Evolutionary conservation across 2,329 filamentous ascomycete genomes (phyloP), one percentile per base, ranked within the genome.

Genomic region (Colletotrichum kahawae): DNA sequence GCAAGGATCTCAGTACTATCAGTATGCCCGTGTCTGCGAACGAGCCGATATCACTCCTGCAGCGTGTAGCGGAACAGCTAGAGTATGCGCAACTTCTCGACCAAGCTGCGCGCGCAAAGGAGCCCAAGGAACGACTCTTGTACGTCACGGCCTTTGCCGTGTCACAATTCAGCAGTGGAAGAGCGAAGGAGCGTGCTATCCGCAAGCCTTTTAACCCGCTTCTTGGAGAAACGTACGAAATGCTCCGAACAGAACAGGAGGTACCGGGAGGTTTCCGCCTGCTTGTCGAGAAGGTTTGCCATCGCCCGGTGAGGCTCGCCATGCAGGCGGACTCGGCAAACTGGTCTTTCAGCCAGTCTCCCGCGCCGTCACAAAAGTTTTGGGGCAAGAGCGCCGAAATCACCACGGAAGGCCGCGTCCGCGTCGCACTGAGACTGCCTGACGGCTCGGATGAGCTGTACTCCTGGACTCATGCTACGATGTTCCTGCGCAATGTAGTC

Each of bases 171-270:
- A 97, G 95, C 74, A 93, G 91, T 80, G 91, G 90, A 60, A 92
- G 97, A 34, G 93, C 95, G 77, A 97, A 95, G 81, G 97, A 99
- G 83, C 94, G 97, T 54, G 93, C 96, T 4, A 95, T 97, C 75
- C 94, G 97, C 78, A 99, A 99, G 82, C 97, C 97, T 0, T 99
- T 98, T 86, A 99, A 98, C 80, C 97, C 97, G 4, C 93, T 99
- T 87, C 91, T 99, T 0, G 97, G 97, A 64, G 97, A 99, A 85
- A 99, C 97, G 0, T 99, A 92, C 83, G 97, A 99, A 84, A 91
- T 99, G 43, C 91, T 99, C 36, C 93, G 96, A 57, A 93, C 96
- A 77, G 95, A 98, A 78, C 91, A 93, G 75, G 92, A 93, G 78
- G 85, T 90, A 0, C 90, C 91, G 1, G 90, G 90, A 71, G 95